Base-by-base conservation (phyloP, 2,329 filamentous ascomycete species). In the Trichoderma atrobrunneum region DNA sequence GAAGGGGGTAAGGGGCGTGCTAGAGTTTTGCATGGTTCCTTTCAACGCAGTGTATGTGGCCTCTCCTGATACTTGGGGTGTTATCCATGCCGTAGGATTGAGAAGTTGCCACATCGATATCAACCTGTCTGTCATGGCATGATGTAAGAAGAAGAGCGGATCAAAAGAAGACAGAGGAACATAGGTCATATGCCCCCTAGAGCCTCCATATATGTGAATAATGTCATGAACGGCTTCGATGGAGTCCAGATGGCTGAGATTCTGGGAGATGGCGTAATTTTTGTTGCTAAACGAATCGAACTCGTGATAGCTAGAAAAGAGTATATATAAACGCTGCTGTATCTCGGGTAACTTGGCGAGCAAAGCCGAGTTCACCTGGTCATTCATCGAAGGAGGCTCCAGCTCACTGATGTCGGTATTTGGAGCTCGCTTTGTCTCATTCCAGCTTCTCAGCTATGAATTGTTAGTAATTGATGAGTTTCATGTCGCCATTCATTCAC, bases 71-170 rank as follows among this genome's bases (percentile, higher is more conserved):
- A 82, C 75, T 73, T 88, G 86, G 1, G 90, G 86, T 26, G 85
- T 82, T 6, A 94, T 87, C 82, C 90, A 95, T 32, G 87, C 87
- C 24, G 89, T 83, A 0, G 91, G 92, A 74, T 96, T 87, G 16
- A 96, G 80, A 1, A 86, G 84, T 82, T 96, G 92, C 92, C 92
- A 96, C 73, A 97, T 87, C 36, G 92, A 89, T 74, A 94, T 89
- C 32, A 93, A 81, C 3, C 93, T 88, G 77, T 97, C 93, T 8
- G 94, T 87, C 80, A 92, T 94, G 74, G 85, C 84, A 76, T 95
- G 93, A 77, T 95, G 92, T 10, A 95, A 82, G 81, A 91, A 93
- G 81, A 95, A 95, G 14, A 93, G 83, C 0, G 93, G 93, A 78
- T 97, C 93, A 78, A 93, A 97, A 0, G 91, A 88, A 2, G 93